phyloP scores from a whole-genome alignment of 2,329 filamentous ascomycete species.

The Neopestalotiopsis sp. region DNA sequence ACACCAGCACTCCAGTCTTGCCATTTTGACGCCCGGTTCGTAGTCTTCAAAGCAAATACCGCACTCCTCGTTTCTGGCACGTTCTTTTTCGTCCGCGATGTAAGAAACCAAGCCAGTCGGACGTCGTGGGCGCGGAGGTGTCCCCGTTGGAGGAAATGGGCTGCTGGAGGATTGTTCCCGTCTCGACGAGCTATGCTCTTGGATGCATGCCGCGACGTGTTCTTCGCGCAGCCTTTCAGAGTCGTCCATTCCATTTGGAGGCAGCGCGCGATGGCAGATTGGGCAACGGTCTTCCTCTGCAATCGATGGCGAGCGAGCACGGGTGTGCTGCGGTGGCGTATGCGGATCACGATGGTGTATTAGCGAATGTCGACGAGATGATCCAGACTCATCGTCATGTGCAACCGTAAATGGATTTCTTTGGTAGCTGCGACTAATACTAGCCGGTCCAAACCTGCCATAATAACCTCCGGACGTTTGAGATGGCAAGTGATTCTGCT shows the following conservation, averaged over 20 bases:
- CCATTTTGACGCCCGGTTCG: slow-evolving; percentile 65
- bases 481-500: neutral
- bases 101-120: slow-evolving; percentile 69
- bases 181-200: slow-evolving; percentile 56
- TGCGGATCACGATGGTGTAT: no score
- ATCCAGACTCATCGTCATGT: no score
- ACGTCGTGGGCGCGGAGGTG: slow-evolving; percentile 43
- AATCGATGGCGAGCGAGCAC: slow-evolving; percentile 46
- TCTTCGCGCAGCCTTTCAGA: slow-evolving; percentile 60
- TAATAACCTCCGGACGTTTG: neutral
- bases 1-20: slow-evolving; percentile 69
- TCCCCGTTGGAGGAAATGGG: slow-evolving; percentile 27
- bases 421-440: no score
- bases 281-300: slow-evolving; percentile 81
- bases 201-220: slow-evolving; percentile 65
- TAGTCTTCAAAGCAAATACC: slow-evolving; percentile 73
- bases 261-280: slow-evolving; percentile 75
- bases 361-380: no score
- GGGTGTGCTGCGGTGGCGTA: no score
- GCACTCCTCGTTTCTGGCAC: slow-evolving; percentile 69
- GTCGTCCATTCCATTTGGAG: slow-evolving; percentile 58
- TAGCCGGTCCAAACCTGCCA: no score
- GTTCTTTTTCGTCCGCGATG: slow-evolving; percentile 69
- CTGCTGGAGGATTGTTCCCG: slow-evolving; percentile 32
- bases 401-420: no score